phyloP scores from a whole-genome alignment of 768 basidiomycete species.

The Suillus sp. region DNA sequence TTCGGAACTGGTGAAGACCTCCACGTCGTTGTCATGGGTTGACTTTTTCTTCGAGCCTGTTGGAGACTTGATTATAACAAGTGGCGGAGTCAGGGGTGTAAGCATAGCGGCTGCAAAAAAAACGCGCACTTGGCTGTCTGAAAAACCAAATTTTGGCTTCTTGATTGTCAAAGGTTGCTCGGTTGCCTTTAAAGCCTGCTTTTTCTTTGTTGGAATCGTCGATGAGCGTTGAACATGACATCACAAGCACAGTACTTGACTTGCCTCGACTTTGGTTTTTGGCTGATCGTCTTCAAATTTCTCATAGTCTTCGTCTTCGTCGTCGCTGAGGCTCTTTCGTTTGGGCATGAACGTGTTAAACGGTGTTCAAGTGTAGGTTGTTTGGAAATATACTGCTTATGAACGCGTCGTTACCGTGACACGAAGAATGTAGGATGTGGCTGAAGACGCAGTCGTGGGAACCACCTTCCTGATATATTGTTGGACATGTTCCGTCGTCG shows the following conservation, averaged over 20 bases:
- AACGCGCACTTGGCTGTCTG: conserved; percentile 7
- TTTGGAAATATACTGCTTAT: background rate
- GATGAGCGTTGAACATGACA: background rate
- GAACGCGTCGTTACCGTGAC: conserved; percentile 21
- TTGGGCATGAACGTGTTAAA: conserved; percentile 17
- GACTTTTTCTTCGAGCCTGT: conserved; percentile 10
- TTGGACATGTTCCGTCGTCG: conserved; percentile 21
- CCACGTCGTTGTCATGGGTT: conserved; percentile 6
- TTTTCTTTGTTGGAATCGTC: background rate
- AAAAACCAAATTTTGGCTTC: conserved; percentile 35
- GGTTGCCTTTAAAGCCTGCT: conserved; percentile 14
- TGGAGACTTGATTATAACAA: conserved; percentile 20
- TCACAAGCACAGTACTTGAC: background rate
- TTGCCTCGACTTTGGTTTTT: background rate
- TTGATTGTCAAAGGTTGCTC: conserved; percentile 31
- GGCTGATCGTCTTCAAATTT: background rate
- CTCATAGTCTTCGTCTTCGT: conserved; percentile 23
- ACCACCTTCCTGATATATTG: conserved; percentile 36
- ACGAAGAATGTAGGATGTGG: conserved; percentile 6
- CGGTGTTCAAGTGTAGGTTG: background rate
- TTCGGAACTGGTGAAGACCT: conserved; percentile 24
- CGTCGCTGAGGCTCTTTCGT: conserved; percentile 22
- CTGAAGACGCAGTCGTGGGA: conserved; percentile 22
- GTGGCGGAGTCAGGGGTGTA: conserved; percentile 21
- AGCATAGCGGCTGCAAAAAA: background rate